Conservation (phyloP, 2,329 filamentous ascomycete genomes). For the Fusarium sp. region DNA sequence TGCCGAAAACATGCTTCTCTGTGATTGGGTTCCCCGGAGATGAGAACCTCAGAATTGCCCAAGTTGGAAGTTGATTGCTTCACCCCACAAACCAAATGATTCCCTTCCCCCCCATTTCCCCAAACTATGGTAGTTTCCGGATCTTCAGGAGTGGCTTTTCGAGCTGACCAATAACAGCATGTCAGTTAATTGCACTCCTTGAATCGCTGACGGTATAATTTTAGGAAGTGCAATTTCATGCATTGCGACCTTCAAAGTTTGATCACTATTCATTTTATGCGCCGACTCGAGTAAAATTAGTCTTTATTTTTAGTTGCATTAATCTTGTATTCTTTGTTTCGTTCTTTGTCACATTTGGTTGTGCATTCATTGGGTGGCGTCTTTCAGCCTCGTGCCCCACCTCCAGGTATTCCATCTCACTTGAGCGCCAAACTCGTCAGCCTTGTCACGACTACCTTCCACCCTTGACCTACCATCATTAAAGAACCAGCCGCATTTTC, state of each 20-base stretch:
- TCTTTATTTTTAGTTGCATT: slow-evolving; percentile 18
- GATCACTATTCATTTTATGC: not conserved
- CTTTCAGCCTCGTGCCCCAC: slow-evolving; percentile 32
- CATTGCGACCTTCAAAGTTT: not conserved
- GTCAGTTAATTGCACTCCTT: not conserved
- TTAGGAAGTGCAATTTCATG: slow-evolving; percentile 12
- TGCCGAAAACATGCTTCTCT: slow-evolving; percentile 8
- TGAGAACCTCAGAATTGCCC: slow-evolving; percentile 2
- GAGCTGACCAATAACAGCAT: slow-evolving; percentile 22
- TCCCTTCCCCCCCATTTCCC: slow-evolving; percentile 12
- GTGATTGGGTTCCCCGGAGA: slow-evolving; percentile 17
- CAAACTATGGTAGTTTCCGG: slow-evolving; percentile 37
- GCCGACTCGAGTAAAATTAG: slow-evolving; percentile 2
- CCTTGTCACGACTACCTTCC: slow-evolving; percentile 29
- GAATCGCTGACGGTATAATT: not conserved
- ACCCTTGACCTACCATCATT: slow-evolving; percentile 17
- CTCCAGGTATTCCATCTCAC: slow-evolving; percentile 3
- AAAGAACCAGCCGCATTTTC: not conserved
- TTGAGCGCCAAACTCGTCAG: slow-evolving; percentile 17
- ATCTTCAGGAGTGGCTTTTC: slow-evolving; percentile 40
- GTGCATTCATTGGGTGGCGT: slow-evolving; percentile 12
- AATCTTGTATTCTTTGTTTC: not conserved
- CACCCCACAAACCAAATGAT: slow-evolving; percentile 17
- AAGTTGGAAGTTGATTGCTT: not conserved
- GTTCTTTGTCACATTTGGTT: not conserved